These are phyloP conservation scores for Blastobotrys aristatus DNA, from an alignment of 1,139 yeast genomes.

Conservation along the genomic window DNA sequence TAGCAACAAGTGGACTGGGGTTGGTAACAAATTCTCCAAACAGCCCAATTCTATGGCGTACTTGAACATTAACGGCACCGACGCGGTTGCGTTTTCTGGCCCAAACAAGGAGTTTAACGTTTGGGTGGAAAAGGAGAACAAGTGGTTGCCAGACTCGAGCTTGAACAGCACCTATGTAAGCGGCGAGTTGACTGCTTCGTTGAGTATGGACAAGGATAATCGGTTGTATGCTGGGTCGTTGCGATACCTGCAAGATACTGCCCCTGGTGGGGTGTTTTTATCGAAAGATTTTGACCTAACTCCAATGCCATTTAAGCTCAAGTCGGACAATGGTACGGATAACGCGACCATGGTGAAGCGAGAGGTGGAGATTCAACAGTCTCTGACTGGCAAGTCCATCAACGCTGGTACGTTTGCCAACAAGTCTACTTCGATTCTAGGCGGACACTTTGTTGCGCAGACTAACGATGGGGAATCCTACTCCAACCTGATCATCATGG, in stretches of 20 bases:
- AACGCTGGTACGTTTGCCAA: constrained; percentile 43
- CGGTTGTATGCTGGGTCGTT: constrained; percentile 26
- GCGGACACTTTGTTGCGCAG: constrained; percentile 43
- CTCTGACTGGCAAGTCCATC: constrained; percentile 21
- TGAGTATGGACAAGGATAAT: constrained; percentile 13
- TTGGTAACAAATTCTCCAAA: constrained; percentile 30
- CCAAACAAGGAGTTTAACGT: constrained; percentile 26
- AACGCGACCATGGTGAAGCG: constrained; percentile 16
- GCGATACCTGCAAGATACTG: constrained; percentile 20
- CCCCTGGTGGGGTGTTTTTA: constrained; percentile 29
- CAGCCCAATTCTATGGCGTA: constrained; percentile 26
- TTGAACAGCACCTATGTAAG: constrained; percentile 17
- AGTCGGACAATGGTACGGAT: constrained; percentile 24
- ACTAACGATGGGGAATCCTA: constrained; percentile 19
- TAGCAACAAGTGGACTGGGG: constrained; percentile 22
- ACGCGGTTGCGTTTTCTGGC: constrained; percentile 38
- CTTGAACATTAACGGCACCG: constrained; percentile 30
- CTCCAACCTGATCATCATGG: constrained; percentile 40
- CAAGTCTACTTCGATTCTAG: constrained; percentile 47
- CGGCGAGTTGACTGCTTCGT: constrained; percentile 23
- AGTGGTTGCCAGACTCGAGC: constrained; percentile 28
- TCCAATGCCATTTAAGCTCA: constrained; percentile 24
- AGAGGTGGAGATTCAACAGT: constrained; percentile 7
- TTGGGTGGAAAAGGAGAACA: constrained; percentile 26
- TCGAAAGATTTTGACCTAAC: constrained; percentile 24